A percentile compares a stretch with the other conserved stretches of the same genome.
Evolutionary conservation across 1,139 yeast genomes (phyloP).

Genomic region (Nakaseomyces nivariensis): DNA sequence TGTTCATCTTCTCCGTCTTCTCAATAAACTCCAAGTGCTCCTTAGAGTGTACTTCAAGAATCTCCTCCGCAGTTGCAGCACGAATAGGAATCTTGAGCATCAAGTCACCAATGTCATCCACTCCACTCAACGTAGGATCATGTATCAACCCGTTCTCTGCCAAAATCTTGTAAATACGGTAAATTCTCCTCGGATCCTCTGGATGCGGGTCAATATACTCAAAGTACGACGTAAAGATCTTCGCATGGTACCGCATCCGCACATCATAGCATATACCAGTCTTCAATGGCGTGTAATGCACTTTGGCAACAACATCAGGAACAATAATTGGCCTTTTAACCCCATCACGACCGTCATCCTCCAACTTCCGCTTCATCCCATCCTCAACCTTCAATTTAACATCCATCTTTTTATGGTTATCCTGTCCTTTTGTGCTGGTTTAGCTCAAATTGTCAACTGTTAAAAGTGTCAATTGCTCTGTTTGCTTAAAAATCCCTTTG

Average conservation of each 20-base stretch:
- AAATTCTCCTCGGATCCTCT: conserved; percentile 94
- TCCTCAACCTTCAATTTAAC: conserved; percentile 1
- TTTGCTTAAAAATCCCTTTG: no score
- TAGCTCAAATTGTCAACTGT: no score
- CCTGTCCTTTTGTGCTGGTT: background rate
- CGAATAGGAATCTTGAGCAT: conserved; percentile 86
- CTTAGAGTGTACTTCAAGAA: conserved; percentile 73
- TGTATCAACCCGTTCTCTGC: conserved; percentile 88
- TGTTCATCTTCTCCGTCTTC: conserved; percentile 67
- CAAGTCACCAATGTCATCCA: conserved; percentile 69
- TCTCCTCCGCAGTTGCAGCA: conserved; percentile 81
- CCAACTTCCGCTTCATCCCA: conserved; percentile 2
- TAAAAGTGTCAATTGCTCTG: no score
- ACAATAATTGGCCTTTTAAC: conserved; percentile 38
- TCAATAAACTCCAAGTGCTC: conserved; percentile 70
- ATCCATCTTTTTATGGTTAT: background rate
- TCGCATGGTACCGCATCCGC: conserved; percentile 94
- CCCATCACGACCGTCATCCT: background rate
- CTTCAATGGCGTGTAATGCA: conserved; percentile 56
- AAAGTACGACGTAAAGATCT: conserved; percentile 80
- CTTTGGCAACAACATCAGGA: conserved; percentile 37
- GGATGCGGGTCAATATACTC: conserved; percentile 98
- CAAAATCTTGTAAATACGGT: conserved; percentile 80
- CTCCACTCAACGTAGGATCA: conserved; percentile 73
- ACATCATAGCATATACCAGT: conserved; percentile 96